Percentiles rank a stretch among this genome's conserved stretches.
Conservation (phyloP, 2,329 filamentous ascomycete genomes). For the Zalaria obscura region DNA sequence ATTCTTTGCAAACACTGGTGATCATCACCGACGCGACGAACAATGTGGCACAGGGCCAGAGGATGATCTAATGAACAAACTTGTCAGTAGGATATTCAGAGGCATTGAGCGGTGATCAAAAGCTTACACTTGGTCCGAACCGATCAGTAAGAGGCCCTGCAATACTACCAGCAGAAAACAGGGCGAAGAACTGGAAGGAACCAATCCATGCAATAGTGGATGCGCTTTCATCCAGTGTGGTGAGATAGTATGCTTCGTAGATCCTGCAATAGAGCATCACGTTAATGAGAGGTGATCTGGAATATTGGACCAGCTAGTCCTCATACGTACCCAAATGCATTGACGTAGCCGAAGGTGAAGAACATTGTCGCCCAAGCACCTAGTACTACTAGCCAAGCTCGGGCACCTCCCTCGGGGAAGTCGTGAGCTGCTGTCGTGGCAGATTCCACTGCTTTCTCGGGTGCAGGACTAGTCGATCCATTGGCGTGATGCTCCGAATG, state of each 20-base stretch:
- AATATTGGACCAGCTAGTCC: no score
- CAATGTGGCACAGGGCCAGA: constrained; percentile 13
- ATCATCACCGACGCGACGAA: constrained; percentile 30
- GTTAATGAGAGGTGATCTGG: no score
- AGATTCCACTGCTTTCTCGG: no score
- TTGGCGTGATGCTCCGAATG: no score
- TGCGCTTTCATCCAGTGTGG: constrained; percentile 8
- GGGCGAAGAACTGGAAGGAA: constrained; percentile 12
- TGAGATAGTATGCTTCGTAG: constrained; percentile 14
- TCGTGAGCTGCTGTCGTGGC: no score
- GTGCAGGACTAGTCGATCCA: no score
- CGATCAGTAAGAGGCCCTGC: background rate
- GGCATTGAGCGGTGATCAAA: background rate
- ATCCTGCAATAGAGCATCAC: background rate
- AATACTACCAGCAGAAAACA: constrained; percentile 8
- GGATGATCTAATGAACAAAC: background rate
- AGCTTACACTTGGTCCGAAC: no score
- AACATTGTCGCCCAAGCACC: constrained; percentile 2
- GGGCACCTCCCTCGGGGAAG: no score
- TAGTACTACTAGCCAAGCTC: no score
- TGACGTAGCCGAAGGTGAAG: constrained; percentile 13
- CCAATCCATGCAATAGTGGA: constrained; percentile 18
- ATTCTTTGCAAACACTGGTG: constrained; percentile 28
- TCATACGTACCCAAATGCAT: constrained; percentile 9
- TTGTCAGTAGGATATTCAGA: background rate